These are phyloP conservation scores for Penicillium riverlandense DNA, from an alignment of 495 filamentous ascomycete genomes.

Conservation along the genomic window DNA sequence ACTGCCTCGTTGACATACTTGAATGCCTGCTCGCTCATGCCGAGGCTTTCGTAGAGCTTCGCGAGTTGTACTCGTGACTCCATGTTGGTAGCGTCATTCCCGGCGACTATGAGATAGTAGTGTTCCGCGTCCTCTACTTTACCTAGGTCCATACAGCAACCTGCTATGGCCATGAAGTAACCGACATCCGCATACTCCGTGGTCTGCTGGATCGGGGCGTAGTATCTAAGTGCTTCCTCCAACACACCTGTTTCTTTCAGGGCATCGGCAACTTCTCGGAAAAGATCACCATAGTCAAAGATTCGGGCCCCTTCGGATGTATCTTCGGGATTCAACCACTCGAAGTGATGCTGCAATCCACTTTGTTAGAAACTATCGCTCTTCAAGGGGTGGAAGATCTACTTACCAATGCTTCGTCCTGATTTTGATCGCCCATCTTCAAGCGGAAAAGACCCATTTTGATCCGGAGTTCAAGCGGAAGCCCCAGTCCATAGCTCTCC, in stretches of 20 bases:
- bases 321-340: conserved; percentile 55
- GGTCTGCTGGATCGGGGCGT: conserved; percentile 56
- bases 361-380: too few species aligned
- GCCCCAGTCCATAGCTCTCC: conserved; percentile 61
- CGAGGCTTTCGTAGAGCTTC: conserved; percentile 68
- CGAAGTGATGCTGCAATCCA: conserved; percentile 47
- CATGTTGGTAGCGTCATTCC: conserved; percentile 58
- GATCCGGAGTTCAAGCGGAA: conserved; percentile 79
- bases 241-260: conserved; percentile 51
- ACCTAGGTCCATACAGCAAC: conserved; percentile 60
- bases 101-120: conserved; percentile 63
- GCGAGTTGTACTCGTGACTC: conserved; percentile 70
- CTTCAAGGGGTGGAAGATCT: background rate
- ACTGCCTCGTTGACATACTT: conserved; percentile 68
- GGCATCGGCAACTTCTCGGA: conserved; percentile 62
- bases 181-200: conserved; percentile 51
- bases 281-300: conserved; percentile 64
- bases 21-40: conserved; percentile 63
- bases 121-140: conserved; percentile 62
- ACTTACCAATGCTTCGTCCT: conserved; percentile 72
- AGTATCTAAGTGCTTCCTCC: conserved; percentile 66
- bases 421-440: conserved; percentile 48
- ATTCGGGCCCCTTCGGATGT: conserved; percentile 40
- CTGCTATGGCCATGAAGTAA: conserved; percentile 63
- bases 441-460: conserved; percentile 80